Conservation (phyloP, 225 moss, liverwort and hornwort species). For the Asterella californica region DNA sequence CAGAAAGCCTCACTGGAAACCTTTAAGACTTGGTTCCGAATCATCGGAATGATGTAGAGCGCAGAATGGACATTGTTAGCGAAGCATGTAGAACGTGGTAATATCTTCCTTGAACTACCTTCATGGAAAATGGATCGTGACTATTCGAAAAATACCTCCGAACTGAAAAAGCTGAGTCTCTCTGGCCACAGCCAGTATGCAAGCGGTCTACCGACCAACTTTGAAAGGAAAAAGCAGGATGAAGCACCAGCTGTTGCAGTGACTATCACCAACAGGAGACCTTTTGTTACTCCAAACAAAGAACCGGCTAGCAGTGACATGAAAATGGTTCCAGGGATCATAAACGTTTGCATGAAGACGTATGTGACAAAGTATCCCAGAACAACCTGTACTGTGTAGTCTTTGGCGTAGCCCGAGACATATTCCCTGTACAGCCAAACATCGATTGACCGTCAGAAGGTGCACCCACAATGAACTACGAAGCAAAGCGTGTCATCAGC, state of each 20-base stretch:
- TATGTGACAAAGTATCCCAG: constrained; percentile 73
- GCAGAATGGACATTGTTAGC: too few relatives aligned
- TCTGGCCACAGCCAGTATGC: constrained; percentile 91
- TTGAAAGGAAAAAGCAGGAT: constrained; percentile 85
- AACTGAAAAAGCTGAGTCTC: constrained; percentile 62
- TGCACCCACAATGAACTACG: not conserved
- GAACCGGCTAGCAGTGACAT: constrained; percentile 88
- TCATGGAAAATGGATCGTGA: not conserved
- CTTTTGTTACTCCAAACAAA: constrained; percentile 69
- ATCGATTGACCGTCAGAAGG: constrained; percentile 18
- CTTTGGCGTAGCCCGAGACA: constrained; percentile 65
- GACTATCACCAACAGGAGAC: constrained; percentile 72
- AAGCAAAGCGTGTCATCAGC: not conserved
- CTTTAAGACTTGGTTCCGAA: too few relatives aligned
- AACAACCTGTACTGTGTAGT: constrained; percentile 75
- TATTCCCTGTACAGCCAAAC: constrained; percentile 64
- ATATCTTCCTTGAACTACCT: too few relatives aligned
- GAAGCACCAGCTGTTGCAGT: constrained; percentile 88
- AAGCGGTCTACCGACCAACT: constrained; percentile 81
- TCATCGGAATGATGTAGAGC: too few relatives aligned
- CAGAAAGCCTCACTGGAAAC: too few relatives aligned
- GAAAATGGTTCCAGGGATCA: constrained; percentile 94
- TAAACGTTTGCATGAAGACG: constrained; percentile 98
- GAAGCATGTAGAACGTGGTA: too few relatives aligned
- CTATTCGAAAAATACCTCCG: constrained; percentile 46